These are phyloP conservation scores for Boletus eberwhitei DNA, from an alignment of 768 basidiomycete genomes.

Conservation along the genomic window DNA sequence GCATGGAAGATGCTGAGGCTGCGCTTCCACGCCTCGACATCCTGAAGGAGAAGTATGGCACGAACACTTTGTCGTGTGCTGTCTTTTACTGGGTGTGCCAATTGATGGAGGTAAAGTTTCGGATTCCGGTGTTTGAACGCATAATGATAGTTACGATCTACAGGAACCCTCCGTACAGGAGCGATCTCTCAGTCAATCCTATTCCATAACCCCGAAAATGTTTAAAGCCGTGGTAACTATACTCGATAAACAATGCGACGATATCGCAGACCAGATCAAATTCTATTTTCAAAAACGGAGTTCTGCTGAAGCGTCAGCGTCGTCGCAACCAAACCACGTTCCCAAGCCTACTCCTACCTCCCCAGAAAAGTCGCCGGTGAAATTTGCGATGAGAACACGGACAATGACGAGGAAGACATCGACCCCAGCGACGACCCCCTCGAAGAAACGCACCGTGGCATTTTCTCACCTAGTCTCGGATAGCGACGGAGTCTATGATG, in stretches of 20 bases:
- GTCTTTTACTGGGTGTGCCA: constrained; percentile 49
- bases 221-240: constrained; percentile 20
- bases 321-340: neutral
- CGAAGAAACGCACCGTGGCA: constrained; percentile 32
- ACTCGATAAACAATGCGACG: constrained; percentile 27
- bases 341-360: constrained; percentile 2
- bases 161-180: constrained; percentile 26
- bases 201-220: constrained; percentile 11
- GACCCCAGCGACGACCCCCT: constrained; percentile 15
- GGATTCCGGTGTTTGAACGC: neutral
- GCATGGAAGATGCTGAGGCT: constrained; percentile 35
- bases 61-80: constrained; percentile 31
- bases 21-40: constrained; percentile 12
- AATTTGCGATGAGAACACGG: constrained; percentile 18
- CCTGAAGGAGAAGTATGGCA: constrained; percentile 20
- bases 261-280: constrained; percentile 24
- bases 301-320: neutral
- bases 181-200: constrained; percentile 13
- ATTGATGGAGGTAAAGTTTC: constrained; percentile 33
- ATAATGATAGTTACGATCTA: neutral
- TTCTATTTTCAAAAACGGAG: constrained; percentile 3
- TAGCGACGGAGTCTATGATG: constrained; percentile 23
- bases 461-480: constrained; percentile 12
- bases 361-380: constrained; percentile 18
- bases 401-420: neutral